Evolutionary conservation across 306 rosid genomes (phyloP), one percentile per base, ranked within the genome.

Genomic region (Vigna unguiculata): DNA sequence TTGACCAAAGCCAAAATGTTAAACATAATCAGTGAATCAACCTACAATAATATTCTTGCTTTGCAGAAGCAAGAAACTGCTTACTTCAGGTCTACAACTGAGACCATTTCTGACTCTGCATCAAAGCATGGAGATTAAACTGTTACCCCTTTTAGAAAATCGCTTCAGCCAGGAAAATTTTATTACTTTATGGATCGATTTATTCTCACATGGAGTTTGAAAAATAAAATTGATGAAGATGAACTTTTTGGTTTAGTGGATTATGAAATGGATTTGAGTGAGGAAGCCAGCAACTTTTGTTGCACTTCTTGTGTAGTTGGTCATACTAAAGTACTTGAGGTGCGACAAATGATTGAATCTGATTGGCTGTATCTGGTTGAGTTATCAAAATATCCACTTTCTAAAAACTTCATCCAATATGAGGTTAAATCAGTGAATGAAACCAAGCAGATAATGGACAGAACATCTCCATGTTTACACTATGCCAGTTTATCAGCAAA

Each of bases 331-430:
- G 81, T 15, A 65, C 84, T 63, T 54, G 70, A 82, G 71, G 85
- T 92, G 79, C 97, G 97, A 12, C 88, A 79, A 84, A 85, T 95
- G 99, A 60, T 59, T 71, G 97, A 95, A 85, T 83, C 88, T 38
- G 97, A 95, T 72, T 95, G 99, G 99, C 74, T 95, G 76, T 88
- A 92, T 88, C 93, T 95, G 72, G 89, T 89, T 0, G 74, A 83
- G 82, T 66, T 92, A 77, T 83, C 87, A 2, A 85, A 88, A 69
- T 49, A 78, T 78, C 48, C 58, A 12, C 77, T 72, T 67, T 71
- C 78, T 1, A 57, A 80, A 41, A 80, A 65, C 45, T 76, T 58
- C 55, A 86, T 71, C 59, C 83, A 74, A 75, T 47, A 21, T 8
- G 72, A 47, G 45, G 71, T 10, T 70, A 12, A 20, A 54, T 77